Base-by-base conservation (phyloP, 1,284 basidiomycete species). In the Cryptococcus sp. region DNA sequence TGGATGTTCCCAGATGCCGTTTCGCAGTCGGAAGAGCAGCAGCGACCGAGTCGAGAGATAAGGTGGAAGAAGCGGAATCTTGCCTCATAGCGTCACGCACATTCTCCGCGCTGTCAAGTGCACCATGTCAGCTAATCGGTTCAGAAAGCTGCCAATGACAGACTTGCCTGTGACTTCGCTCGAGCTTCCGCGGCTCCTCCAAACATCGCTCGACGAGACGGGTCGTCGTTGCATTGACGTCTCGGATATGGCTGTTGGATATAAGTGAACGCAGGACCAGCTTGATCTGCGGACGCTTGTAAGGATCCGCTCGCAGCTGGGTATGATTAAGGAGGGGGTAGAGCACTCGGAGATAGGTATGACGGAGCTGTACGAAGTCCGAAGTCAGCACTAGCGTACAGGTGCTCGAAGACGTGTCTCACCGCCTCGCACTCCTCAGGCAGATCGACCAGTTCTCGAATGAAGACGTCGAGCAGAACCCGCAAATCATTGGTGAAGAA, bases 401-500 rank as follows among this genome's bases (percentile, higher is more conserved):
- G 55, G 38, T 20, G 45, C 40, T 38, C 25, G 19, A n/a, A 47
- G 13, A 11, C 41, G 0, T 13, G 1, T 83, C 89, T 59, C 64
- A 93, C 92, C 59, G 93, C 91, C 80, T 97, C 92, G 67, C 86
- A 88, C 43, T 96, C 92, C 58, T 98, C 94, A 55, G 93, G 93
- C 22, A 99, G 81, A 75, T 98, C 89, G 17, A 86, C 84, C 38
- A 99, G 82, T 74, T 96, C 93, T 45, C 95, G 87, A 30, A 99
- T 83, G 70, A 99, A 97, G 3, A 99, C 93, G 71, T 99, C 95
- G 11, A 98, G 91, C 11, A 99, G 82, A 1, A 99, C 95, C 63
- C 91, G 86, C 27, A 99, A 83, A 71, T 99, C 95, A 74, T 99
- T 99, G 13, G 93, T 97, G 79, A 97, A 99, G 71, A 99, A 98